Evolutionary conservation across 1,284 basidiomycete genomes (phyloP).

Genomic region (Phellopilus nigrolimitatus): DNA sequence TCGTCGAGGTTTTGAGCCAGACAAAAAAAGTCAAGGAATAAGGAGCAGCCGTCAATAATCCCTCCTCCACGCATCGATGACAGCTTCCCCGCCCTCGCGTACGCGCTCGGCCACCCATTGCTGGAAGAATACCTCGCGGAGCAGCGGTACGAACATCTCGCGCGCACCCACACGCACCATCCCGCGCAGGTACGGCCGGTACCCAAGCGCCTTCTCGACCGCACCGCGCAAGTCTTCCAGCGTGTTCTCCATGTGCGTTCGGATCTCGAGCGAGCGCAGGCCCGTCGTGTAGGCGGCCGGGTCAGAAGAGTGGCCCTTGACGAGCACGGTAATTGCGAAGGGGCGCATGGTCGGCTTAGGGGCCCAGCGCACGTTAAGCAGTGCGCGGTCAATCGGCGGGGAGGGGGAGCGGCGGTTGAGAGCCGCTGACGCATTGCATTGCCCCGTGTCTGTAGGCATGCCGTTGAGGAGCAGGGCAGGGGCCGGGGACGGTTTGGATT

Average conservation of each 20-base stretch:
- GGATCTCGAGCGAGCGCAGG: neutral
- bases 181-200: conserved; percentile 5
- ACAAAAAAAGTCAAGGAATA: neutral
- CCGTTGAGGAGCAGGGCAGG: conserved; percentile 4
- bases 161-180: conserved; percentile 6
- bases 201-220: conserved; percentile 2
- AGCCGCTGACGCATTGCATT: neutral
- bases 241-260: neutral
- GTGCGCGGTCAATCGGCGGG: conserved; percentile 4
- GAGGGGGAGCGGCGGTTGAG: conserved; percentile 1
- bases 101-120: conserved; percentile 17
- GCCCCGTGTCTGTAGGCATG: conserved; percentile 5
- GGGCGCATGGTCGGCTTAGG: conserved; percentile 9
- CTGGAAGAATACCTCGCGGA: conserved; percentile 5
- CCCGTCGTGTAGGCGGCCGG: neutral
- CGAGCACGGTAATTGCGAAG: conserved; percentile 7
- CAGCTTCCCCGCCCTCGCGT: conserved; percentile 1
- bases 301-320: conserved; percentile 1
- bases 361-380: conserved; percentile 14
- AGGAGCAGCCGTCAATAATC: neutral
- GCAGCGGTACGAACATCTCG: conserved; percentile 11
- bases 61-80: conserved; percentile 10
- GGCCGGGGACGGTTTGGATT: neutral
- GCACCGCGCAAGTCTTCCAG: conserved; percentile 7
- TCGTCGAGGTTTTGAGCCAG: too few relatives aligned